A percentile compares a stretch with the other conserved stretches of the same genome.
Conservation (phyloP, 495 filamentous ascomycete species). For the Neurospora sp. region DNA sequence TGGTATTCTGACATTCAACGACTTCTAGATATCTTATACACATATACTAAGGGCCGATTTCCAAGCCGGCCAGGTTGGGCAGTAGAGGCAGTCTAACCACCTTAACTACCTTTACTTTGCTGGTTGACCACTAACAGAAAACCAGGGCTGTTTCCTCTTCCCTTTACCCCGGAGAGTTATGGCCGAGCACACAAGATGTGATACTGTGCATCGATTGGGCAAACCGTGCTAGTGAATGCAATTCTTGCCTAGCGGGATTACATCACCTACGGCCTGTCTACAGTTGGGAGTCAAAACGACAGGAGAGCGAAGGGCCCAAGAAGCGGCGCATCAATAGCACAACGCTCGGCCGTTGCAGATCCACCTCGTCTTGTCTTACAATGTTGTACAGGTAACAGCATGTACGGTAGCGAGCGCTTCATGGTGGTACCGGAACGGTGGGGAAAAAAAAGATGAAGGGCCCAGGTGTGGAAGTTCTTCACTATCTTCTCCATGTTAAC, state of each 20-base stretch:
- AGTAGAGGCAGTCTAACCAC: not conserved
- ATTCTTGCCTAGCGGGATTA: not conserved
- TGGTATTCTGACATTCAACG: not conserved
- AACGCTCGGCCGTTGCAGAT: not conserved
- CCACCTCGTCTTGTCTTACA: not conserved
- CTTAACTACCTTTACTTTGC: not conserved
- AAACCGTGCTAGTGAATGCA: not conserved
- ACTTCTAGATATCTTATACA: not conserved
- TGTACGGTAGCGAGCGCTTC: not conserved
- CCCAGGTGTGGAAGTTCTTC: not conserved
- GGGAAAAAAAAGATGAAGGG: not conserved
- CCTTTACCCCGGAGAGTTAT: not conserved
- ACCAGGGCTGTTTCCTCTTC: not conserved
- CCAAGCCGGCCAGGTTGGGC: not conserved
- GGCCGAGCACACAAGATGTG: not conserved
- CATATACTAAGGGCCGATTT: not conserved
- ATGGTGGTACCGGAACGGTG: not conserved
- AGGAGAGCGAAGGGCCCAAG: not conserved
- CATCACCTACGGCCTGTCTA: not conserved
- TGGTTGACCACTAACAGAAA: not conserved
- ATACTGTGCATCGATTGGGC: not conserved
- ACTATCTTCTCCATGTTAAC: not conserved
- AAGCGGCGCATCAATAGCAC: not conserved
- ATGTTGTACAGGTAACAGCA: not conserved
- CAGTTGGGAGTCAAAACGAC: not conserved